Percentiles rank a stretch among this genome's conserved stretches.
Evolutionary conservation across 805 yeast species (phyloP).

Genomic region (Zygoascus flipseniorum): DNA sequence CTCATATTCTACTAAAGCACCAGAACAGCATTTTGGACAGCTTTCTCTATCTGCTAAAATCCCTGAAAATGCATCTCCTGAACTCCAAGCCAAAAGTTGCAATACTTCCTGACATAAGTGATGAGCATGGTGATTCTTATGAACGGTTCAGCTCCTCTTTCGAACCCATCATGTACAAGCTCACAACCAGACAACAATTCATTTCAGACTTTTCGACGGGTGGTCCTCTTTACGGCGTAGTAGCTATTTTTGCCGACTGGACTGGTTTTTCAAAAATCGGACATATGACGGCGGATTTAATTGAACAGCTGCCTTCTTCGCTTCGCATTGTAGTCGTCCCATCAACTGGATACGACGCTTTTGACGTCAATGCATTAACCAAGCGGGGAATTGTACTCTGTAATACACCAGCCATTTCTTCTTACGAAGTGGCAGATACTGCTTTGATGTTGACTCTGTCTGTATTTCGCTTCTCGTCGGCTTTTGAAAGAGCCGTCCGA

Average conservation of each 20-base stretch:
- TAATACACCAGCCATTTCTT: conserved; percentile 44
- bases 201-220: neutral
- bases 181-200: neutral
- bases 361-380: conserved; percentile 38
- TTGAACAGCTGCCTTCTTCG: conserved; percentile 39
- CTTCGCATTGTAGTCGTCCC: conserved; percentile 45
- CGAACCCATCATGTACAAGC: neutral
- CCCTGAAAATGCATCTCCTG: neutral
- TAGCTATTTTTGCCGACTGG: conserved; percentile 51
- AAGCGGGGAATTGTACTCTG: conserved; percentile 44
- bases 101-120: neutral
- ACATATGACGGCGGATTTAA: conserved; percentile 21
- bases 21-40: no score
- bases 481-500: conserved; percentile 33
- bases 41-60: no score
- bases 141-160: neutral
- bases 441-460: conserved; percentile 52
- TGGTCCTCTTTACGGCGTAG: conserved; percentile 26
- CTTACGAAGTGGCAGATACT: conserved; percentile 70
- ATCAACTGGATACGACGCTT: conserved; percentile 54
- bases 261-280: conserved; percentile 33
- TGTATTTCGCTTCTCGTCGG: conserved; percentile 48
- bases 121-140: neutral
- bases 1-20: no score
- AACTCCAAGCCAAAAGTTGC: neutral